These are phyloP conservation scores for Ambrosiella xylebori DNA, from an alignment of 2,329 filamentous ascomycete genomes.

Conservation along the genomic window DNA sequence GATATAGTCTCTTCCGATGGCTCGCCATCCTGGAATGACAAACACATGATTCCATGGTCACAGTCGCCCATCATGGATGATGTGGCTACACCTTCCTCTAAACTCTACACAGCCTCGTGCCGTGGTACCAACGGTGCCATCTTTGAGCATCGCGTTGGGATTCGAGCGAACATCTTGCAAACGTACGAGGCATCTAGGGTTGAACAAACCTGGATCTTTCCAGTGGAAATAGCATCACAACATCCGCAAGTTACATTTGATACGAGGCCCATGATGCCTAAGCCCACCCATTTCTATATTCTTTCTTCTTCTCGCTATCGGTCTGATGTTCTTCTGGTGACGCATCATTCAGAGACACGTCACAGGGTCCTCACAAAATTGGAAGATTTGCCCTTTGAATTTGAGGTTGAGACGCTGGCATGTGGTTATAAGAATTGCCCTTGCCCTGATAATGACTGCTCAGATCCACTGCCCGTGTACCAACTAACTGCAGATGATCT, in stretches of 20 bases:
- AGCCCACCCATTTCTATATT: slow-evolving; percentile 17
- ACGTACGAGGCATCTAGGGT: slow-evolving; percentile 35
- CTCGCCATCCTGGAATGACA: slow-evolving; percentile 19
- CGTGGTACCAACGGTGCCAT: slow-evolving; percentile 45
- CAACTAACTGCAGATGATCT: not conserved
- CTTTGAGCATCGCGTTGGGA: slow-evolving; percentile 50
- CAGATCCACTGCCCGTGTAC: not conserved
- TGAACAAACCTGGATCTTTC: slow-evolving; percentile 37
- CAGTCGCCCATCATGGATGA: slow-evolving; percentile 15
- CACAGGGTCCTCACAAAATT: slow-evolving; percentile 23
- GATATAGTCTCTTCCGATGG: slow-evolving; percentile 34
- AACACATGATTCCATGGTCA: slow-evolving; percentile 16
- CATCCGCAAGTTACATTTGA: slow-evolving; percentile 5
- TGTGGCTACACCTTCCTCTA: slow-evolving; percentile 23
- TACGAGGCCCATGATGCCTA: not conserved
- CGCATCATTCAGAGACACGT: slow-evolving; percentile 15
- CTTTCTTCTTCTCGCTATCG: slow-evolving; percentile 33
- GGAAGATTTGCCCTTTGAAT: slow-evolving; percentile 16
- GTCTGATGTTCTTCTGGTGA: slow-evolving; percentile 31
- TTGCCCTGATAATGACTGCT: not conserved
- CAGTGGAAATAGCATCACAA: slow-evolving; percentile 13
- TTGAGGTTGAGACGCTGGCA: not conserved
- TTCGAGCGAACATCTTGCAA: slow-evolving; percentile 49
- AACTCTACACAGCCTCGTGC: slow-evolving; percentile 50
- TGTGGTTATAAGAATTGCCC: not conserved